Evolutionary conservation across 768 basidiomycete genomes (phyloP).

Genomic region (Rhodosporidiobolus sp.): DNA sequence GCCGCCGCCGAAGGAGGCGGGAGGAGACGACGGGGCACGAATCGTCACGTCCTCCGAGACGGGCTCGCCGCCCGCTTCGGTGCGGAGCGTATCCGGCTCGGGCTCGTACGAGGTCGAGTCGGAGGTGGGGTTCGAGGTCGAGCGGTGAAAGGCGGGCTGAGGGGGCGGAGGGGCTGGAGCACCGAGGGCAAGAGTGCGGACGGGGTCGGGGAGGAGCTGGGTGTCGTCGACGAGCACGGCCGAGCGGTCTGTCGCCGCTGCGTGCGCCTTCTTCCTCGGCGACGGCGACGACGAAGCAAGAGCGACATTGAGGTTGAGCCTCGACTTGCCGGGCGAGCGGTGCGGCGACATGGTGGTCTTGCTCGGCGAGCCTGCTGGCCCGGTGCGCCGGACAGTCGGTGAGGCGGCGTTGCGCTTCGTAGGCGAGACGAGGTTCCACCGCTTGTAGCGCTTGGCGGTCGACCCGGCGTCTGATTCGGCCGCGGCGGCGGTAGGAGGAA

Average conservation of each 20-base stretch:
- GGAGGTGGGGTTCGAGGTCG: not conserved
- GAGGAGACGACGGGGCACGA: not conserved
- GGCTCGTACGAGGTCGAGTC: not conserved
- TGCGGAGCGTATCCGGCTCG: slow-evolving; percentile 28
- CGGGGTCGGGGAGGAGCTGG: no score
- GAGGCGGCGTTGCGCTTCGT: slow-evolving; percentile 1
- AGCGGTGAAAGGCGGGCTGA: not conserved
- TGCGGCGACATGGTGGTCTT: not conserved
- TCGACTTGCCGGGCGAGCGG: no score
- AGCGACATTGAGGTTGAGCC: no score
- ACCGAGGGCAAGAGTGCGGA: no score
- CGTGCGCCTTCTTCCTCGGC: no score
- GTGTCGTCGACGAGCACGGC: no score
- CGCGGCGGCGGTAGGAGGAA: no score
- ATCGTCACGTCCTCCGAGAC: not conserved
- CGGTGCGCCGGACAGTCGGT: not conserved
- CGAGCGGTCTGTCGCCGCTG: no score
- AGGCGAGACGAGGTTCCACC: slow-evolving; percentile 32
- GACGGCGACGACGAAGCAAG: no score
- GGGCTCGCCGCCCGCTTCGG: not conserved
- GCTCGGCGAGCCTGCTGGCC: not conserved
- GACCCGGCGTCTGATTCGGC: no score
- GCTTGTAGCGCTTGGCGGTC: not conserved
- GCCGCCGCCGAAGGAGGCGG: not conserved
- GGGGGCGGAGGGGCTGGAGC: no score